Conservation (phyloP, 345 rosid species). For the Linum tenue region DNA sequence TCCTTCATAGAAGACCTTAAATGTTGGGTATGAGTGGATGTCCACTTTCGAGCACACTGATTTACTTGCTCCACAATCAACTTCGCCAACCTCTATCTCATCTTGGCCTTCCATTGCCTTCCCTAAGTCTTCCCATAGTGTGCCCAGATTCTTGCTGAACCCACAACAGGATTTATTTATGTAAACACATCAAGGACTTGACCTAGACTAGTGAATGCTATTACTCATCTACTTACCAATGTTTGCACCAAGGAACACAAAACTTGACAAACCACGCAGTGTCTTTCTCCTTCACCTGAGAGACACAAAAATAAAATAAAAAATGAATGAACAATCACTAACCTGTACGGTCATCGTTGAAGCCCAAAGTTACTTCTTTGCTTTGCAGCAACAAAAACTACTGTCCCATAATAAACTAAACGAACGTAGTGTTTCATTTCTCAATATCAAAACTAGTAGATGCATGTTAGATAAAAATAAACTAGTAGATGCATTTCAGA, state of each 20-base stretch:
- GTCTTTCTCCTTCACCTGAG: slow-evolving; percentile 89
- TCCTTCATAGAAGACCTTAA: slow-evolving; percentile 81
- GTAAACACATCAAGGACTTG: slow-evolving; percentile 4
- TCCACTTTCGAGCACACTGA: slow-evolving; percentile 74
- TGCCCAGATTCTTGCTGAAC: slow-evolving; percentile 81
- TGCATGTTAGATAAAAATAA: no score
- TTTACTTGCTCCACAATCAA: slow-evolving; percentile 72
- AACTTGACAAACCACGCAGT: slow-evolving; percentile 93
- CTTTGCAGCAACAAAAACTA: no score
- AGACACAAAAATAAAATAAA: neutral
- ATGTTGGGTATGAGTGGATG: slow-evolving; percentile 91
- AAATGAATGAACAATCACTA: neutral
- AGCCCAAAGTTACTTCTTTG: no score
- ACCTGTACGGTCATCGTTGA: no score
- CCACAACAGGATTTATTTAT: slow-evolving; percentile 7
- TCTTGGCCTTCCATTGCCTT: slow-evolving; percentile 84
- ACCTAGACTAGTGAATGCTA: no score
- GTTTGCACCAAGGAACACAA: slow-evolving; percentile 99
- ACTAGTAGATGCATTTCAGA: neutral
- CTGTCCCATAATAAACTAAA: no score
- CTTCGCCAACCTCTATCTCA: slow-evolving; percentile 95
- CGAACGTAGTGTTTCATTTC: no score
- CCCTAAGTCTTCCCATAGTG: slow-evolving; percentile 88
- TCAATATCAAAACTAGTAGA: neutral
- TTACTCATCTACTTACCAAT: slow-evolving; percentile 49